Percentiles rank a stretch among this genome's conserved stretches.
Conservation (phyloP, 148 eudicot genomes). For the Rhododendron ovatum region DNA sequence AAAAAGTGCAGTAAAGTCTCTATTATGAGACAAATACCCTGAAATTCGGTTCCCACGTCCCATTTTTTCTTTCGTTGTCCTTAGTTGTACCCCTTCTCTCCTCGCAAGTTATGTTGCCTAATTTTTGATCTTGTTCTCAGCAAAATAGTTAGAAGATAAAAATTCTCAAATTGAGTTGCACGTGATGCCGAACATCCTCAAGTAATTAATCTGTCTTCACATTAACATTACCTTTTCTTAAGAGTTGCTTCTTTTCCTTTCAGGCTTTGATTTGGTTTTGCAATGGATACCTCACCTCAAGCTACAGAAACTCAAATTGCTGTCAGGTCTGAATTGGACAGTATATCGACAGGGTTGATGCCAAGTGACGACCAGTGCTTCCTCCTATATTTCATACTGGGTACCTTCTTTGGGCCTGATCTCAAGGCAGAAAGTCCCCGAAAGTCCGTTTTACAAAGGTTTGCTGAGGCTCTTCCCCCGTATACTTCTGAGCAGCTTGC, state of each 20-base stretch:
- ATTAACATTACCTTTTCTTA: not conserved
- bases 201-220: not conserved
- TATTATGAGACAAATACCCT: not conserved
- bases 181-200: not conserved
- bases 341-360: conserved; percentile 14
- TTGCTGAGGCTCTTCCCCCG: conserved; percentile 48
- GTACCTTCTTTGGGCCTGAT: conserved; percentile 76
- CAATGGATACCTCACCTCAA: conserved; percentile 19
- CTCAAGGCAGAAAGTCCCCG: conserved; percentile 40
- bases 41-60: not conserved
- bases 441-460: conserved; percentile 62
- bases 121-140: not conserved
- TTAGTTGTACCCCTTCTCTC: not conserved
- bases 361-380: conserved; percentile 58
- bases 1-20: not conserved
- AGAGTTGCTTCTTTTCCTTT: not conserved
- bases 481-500: conserved; percentile 50
- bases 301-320: conserved; percentile 7
- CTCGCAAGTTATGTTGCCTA: not conserved
- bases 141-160: not conserved
- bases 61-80: not conserved
- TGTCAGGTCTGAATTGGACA: conserved; percentile 13
- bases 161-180: conserved; percentile 3
- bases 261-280: conserved; percentile 2
- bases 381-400: conserved; percentile 70